These are phyloP conservation scores for Cystofilobasidium macerans DNA, from an alignment of 768 basidiomycete genomes.

Conservation along the genomic window DNA sequence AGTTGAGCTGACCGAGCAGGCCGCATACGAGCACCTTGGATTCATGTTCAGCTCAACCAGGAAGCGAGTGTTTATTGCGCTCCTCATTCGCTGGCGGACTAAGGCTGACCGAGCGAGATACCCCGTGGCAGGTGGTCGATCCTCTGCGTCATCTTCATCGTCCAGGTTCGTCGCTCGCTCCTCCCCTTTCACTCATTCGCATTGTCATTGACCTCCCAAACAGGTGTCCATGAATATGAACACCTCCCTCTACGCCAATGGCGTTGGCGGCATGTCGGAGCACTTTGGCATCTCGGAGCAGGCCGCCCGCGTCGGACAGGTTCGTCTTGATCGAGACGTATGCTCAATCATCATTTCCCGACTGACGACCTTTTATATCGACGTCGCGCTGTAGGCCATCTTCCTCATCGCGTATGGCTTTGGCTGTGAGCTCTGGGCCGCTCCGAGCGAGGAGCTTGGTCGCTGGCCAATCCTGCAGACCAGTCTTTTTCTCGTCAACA, in stretches of 20 bases:
- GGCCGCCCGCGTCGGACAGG: conserved; percentile 32
- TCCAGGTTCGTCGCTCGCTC: conserved; percentile 26
- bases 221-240: conserved; percentile 29
- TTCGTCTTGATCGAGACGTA: no score
- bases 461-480: conserved; percentile 32
- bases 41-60: conserved; percentile 19
- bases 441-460: conserved; percentile 33
- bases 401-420: conserved; percentile 35
- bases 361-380: not conserved
- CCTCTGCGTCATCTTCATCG: conserved; percentile 32
- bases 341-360: no score
- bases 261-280: conserved; percentile 28
- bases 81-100: no score
- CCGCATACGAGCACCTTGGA: conserved; percentile 23
- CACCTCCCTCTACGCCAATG: conserved; percentile 33
- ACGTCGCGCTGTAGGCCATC: conserved; percentile 13
- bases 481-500: conserved; percentile 34
- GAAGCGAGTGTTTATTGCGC: no score
- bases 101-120: no score
- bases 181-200: conserved; percentile 24
- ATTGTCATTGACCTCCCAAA: conserved; percentile 1
- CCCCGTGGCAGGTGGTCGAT: conserved; percentile 36
- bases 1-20: conserved; percentile 11
- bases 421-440: conserved; percentile 35
- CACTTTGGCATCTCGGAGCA: conserved; percentile 32